These are phyloP conservation scores for Ophiobolus disseminans DNA, from an alignment of 2,329 filamentous ascomycete genomes.

Conservation along the genomic window DNA sequence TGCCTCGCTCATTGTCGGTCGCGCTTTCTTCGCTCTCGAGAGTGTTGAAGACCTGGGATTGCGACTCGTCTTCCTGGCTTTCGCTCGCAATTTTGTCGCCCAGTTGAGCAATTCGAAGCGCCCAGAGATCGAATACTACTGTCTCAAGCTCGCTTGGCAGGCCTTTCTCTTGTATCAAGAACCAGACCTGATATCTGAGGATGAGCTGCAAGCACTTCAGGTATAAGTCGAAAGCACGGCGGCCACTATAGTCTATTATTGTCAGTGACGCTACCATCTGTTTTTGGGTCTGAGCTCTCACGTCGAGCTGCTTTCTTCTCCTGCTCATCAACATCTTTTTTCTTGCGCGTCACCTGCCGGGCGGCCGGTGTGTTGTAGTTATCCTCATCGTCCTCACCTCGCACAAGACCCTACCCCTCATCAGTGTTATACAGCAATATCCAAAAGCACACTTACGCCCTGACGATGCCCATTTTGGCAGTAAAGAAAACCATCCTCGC, in stretches of 20 bases:
- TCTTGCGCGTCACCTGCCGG: constrained; percentile 63
- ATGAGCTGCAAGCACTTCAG: constrained; percentile 85
- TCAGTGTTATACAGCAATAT: background rate
- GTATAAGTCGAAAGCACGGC: constrained; percentile 76
- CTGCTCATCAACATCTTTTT: constrained; percentile 58
- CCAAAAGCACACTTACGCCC: constrained; percentile 60
- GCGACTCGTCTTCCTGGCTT: constrained; percentile 43
- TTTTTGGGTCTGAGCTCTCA: background rate
- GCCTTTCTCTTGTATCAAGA: constrained; percentile 71
- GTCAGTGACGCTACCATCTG: background rate
- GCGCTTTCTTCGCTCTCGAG: constrained; percentile 56
- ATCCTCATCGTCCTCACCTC: constrained; percentile 66
- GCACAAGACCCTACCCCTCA: constrained; percentile 30
- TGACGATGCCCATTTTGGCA: constrained; percentile 83
- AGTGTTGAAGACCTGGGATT: constrained; percentile 65
- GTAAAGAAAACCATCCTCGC: constrained; percentile 78
- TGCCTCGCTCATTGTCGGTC: constrained; percentile 35
- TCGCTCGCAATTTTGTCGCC: constrained; percentile 51
- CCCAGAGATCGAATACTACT: constrained; percentile 85
- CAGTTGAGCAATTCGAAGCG: constrained; percentile 70
- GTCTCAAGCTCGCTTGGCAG: constrained; percentile 77
- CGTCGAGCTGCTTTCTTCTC: constrained; percentile 50
- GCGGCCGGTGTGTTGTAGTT: constrained; percentile 67
- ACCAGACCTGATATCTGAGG: constrained; percentile 79
- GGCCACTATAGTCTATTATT: constrained; percentile 65